phyloP scores from a whole-genome alignment of 2,329 filamentous ascomycete genomes.

The Diaporthe citrichinensis region DNA sequence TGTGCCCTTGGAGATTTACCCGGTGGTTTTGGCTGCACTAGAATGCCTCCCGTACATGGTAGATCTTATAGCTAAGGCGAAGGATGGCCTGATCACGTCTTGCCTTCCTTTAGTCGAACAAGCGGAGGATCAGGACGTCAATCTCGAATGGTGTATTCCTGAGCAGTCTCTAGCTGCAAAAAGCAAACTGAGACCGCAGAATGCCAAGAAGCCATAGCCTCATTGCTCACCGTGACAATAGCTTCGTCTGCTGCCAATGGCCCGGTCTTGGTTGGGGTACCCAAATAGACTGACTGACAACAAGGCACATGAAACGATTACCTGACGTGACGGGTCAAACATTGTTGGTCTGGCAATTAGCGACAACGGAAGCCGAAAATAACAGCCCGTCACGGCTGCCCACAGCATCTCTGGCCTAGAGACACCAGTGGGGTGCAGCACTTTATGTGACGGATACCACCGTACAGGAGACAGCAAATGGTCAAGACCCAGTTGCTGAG shows the following conservation, averaged over 20 bases:
- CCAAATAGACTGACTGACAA: too few relatives aligned
- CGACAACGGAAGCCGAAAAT: background rate
- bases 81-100: background rate
- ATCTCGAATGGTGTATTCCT: background rate
- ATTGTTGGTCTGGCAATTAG: background rate
- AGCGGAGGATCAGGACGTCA: background rate
- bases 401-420: background rate
- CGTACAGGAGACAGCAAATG: background rate
- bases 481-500: slow-evolving; percentile 21
- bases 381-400: background rate
- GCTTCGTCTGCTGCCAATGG: slow-evolving; percentile 3
- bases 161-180: slow-evolving; percentile 6
- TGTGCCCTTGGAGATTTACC: background rate
- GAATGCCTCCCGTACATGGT: background rate
- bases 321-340: background rate
- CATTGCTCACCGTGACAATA: slow-evolving; percentile 19
- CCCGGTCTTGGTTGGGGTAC: background rate
- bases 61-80: background rate
- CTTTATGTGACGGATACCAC: slow-evolving; percentile 1
- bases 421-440: background rate
- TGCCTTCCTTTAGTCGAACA: background rate
- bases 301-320: background rate
- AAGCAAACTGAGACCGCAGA: slow-evolving; percentile 22
- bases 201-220: background rate
- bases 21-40: background rate